These are phyloP conservation scores for Porphyra umbilicalis DNA, from an alignment of 31 red algal species.

Conservation along the genomic window DNA sequence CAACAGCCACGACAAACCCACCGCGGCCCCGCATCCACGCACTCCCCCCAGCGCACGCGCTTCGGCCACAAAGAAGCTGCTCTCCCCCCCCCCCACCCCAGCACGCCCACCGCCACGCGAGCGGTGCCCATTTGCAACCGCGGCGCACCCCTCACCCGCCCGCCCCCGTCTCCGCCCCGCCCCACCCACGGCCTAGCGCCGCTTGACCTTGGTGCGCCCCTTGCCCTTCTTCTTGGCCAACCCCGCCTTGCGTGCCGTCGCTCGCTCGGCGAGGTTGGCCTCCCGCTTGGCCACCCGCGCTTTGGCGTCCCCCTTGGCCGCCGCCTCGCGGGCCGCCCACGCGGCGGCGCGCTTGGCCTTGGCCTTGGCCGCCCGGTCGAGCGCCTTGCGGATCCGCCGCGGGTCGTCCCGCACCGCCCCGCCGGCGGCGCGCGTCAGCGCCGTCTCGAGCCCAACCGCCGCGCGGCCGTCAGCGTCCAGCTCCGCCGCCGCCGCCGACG, in stretches of 20 bases:
- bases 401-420: neutral
- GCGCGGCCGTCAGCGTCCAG: neutral
- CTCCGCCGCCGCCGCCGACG: neutral
- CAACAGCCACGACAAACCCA: too few species aligned
- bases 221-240: neutral
- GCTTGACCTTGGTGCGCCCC: neutral
- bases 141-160: neutral
- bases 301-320: neutral
- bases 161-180: neutral
- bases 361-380: neutral
- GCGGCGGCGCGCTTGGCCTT: neutral
- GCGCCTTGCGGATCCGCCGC: neutral
- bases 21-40: too few species aligned
- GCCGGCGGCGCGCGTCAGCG: neutral
- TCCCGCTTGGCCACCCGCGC: neutral
- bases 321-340: neutral
- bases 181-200: neutral
- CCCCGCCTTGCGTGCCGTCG: neutral
- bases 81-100: too few species aligned
- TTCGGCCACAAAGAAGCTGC: too few species aligned
- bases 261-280: neutral
- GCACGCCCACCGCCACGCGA: too few species aligned
- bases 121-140: too few species aligned
- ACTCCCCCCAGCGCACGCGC: too few species aligned
- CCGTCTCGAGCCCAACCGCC: neutral